Base-by-base conservation (phyloP, 257 asterid genomes). In the Solanum peruvianum region DNA sequence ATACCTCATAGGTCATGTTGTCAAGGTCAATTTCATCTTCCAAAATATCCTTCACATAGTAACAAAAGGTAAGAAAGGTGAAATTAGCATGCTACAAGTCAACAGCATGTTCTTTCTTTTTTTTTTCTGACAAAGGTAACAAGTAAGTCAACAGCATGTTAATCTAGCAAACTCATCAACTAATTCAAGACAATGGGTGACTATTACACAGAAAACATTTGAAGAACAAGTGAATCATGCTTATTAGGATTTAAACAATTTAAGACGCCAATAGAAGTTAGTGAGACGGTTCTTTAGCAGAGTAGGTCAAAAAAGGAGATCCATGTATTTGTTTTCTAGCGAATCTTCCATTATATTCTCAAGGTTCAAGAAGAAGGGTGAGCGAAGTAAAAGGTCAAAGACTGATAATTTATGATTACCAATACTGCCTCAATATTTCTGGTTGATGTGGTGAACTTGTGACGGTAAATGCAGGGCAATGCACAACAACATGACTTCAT, bases 1-100 rank as follows among this genome's bases (percentile, higher is more conserved):
- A 64, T 52, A 96, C 97, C 98, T 96, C 98, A 80, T 96, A 96
- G 10, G 98, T 96, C 98, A 96, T 94, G 91, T 89, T 93, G 89
- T 96, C 98, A 9, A 95, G 98, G 87, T 94, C 96, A 85, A 96
- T 87, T 58, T 94, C 93, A 89, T 96, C 98, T 90, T 94, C 92
- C 95, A 92, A 92, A 60, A 91, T 75, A 62, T 90, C 95, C 98
- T 96, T 92, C 89, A 88, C 18, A 86, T 72, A 88, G 88, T 88
- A 88, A 23, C 86, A 73, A 82, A 56, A 76, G 85, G 58, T 84
- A 52, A 35, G 41, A 70, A 25, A 60, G 87, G 69, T 29, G 72
- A 45, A 31, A 87, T 87, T 29, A 42, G 18, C 29, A 31, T 75
- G 42, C 64, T 11, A 62, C 15, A 47, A 49, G 75, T 44, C 23